Percentiles rank a stretch among this genome's conserved stretches.
Evolutionary conservation across 2,329 filamentous ascomycete genomes (phyloP).

Genomic region (Kalmusia sp.): DNA sequence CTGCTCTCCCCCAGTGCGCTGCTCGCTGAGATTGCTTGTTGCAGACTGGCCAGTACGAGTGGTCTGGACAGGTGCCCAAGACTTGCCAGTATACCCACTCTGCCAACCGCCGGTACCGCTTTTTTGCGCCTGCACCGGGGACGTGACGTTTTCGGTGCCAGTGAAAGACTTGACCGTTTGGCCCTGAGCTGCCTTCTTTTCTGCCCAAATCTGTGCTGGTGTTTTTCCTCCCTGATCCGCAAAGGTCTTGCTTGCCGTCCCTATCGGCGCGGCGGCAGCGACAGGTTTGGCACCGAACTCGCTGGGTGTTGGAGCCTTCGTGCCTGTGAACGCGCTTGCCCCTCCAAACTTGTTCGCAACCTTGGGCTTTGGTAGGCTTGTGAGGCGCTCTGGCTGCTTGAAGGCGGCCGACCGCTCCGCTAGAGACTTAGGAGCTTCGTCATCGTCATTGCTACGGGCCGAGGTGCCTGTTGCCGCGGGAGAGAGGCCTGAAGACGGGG

Average conservation of each 20-base stretch:
- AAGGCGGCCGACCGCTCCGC: constrained; percentile 81
- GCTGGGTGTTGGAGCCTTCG: constrained; percentile 83
- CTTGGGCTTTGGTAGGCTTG: constrained; percentile 91
- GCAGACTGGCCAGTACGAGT: constrained; percentile 71
- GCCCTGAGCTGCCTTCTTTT: constrained; percentile 88
- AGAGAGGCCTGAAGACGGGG: constrained; percentile 44
- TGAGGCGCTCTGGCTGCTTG: constrained; percentile 78
- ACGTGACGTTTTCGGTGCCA: constrained; percentile 33
- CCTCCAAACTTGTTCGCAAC: constrained; percentile 87
- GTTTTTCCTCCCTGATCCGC: constrained; percentile 96
- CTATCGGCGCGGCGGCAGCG: constrained; percentile 69
- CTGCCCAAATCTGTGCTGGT: constrained; percentile 94
- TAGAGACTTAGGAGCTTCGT: constrained; percentile 66
- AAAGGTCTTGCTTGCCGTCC: constrained; percentile 87
- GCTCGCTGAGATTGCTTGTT: constrained; percentile 59
- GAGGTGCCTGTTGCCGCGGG: constrained; percentile 53
- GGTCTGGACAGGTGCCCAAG: constrained; percentile 84
- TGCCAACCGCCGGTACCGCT: constrained; percentile 83
- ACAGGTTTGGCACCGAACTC: constrained; percentile 69
- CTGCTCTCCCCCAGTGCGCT: constrained; percentile 67
- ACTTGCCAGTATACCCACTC: constrained; percentile 89
- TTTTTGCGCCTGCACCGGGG: constrained; percentile 62
- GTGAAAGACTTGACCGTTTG: constrained; percentile 59
- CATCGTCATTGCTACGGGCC: constrained; percentile 47
- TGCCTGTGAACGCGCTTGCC: constrained; percentile 77